phyloP scores from a whole-genome alignment of 2,329 filamentous ascomycete genomes.

The Cryoendolithus antarcticus region DNA sequence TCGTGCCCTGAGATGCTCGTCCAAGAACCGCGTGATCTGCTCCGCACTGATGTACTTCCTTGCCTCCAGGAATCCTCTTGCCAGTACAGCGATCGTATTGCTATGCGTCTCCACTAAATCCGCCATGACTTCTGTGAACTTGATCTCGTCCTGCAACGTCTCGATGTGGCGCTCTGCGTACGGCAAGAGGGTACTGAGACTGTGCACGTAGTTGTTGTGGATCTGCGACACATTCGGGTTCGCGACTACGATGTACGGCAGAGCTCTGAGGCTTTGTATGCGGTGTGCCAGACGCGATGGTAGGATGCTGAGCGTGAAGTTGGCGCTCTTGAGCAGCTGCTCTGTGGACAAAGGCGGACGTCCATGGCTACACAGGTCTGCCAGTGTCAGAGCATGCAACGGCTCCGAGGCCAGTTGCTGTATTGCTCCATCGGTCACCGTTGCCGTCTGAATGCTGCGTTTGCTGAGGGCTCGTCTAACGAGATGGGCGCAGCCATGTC shows the following conservation, averaged over 20 bases:
- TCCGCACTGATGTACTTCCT: slow-evolving; percentile 71
- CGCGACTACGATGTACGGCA: slow-evolving; percentile 96
- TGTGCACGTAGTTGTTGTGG: slow-evolving; percentile 92
- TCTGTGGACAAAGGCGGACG: slow-evolving; percentile 70
- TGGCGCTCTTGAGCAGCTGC: slow-evolving; percentile 77
- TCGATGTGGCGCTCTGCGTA: slow-evolving; percentile 63
- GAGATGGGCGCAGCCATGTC: neutral
- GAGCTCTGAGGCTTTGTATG: slow-evolving; percentile 81
- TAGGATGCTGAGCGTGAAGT: slow-evolving; percentile 87
- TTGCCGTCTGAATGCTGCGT: slow-evolving; percentile 25
- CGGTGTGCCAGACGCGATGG: slow-evolving; percentile 87
- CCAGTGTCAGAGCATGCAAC: slow-evolving; percentile 70
- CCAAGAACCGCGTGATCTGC: slow-evolving; percentile 83
- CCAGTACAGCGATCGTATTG: slow-evolving; percentile 87
- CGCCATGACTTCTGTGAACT: slow-evolving; percentile 83
- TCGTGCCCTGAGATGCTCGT: slow-evolving; percentile 82
- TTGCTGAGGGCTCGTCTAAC: slow-evolving; percentile 4
- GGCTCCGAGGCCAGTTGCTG: slow-evolving; percentile 63
- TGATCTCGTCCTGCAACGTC: slow-evolving; percentile 73
- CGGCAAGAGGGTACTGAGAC: slow-evolving; percentile 76
- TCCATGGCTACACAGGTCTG: slow-evolving; percentile 81
- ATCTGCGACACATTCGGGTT: slow-evolving; percentile 91
- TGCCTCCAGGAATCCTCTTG: slow-evolving; percentile 85
- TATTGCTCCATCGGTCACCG: slow-evolving; percentile 59
- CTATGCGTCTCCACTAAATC: slow-evolving; percentile 91